Percentiles rank a stretch among this genome's conserved stretches.
These are phyloP conservation scores for Leucosporidium yakuticum DNA, from an alignment of 768 basidiomycete species.

Conservation along the genomic window DNA sequence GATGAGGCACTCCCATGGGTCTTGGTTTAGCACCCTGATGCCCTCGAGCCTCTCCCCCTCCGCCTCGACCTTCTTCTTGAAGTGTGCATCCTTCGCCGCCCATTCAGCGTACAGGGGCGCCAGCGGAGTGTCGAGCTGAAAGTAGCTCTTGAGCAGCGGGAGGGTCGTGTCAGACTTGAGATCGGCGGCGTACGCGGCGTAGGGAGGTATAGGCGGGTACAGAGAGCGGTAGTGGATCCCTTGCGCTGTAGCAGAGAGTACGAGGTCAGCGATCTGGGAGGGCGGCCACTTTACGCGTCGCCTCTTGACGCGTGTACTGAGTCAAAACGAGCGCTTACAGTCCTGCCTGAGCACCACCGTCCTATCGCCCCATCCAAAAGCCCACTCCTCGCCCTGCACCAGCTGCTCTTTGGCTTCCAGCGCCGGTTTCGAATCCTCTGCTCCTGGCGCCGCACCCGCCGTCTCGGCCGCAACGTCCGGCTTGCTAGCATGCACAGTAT, in stretches of 20 bases:
- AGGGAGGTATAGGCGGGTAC: slow-evolving; percentile 50
- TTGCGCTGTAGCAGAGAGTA: neutral
- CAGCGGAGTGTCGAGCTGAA: slow-evolving; percentile 76
- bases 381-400: slow-evolving; percentile 58
- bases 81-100: slow-evolving; percentile 67
- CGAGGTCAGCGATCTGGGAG: neutral
- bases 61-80: slow-evolving; percentile 50
- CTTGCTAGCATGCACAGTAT: slow-evolving; percentile 20
- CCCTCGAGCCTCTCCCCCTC: slow-evolving; percentile 61
- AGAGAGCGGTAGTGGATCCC: slow-evolving; percentile 56
- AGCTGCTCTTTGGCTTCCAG: neutral
- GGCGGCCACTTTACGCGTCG: neutral
- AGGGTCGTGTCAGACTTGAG: slow-evolving; percentile 60
- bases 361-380: slow-evolving; percentile 71
- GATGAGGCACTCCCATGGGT: slow-evolving; percentile 91
- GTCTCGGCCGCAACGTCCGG: slow-evolving; percentile 9
- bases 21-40: slow-evolving; percentile 80
- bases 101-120: slow-evolving; percentile 66
- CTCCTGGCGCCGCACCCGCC: too few relatives aligned
- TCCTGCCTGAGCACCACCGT: slow-evolving; percentile 77
- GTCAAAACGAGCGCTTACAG: slow-evolving; percentile 31
- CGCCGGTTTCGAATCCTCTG: too few relatives aligned
- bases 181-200: slow-evolving; percentile 34
- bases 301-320: neutral
- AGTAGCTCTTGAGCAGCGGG: slow-evolving; percentile 74